Evolutionary conservation across 2,329 filamentous ascomycete genomes (phyloP).

Genomic region (Stylonectria norvegica): DNA sequence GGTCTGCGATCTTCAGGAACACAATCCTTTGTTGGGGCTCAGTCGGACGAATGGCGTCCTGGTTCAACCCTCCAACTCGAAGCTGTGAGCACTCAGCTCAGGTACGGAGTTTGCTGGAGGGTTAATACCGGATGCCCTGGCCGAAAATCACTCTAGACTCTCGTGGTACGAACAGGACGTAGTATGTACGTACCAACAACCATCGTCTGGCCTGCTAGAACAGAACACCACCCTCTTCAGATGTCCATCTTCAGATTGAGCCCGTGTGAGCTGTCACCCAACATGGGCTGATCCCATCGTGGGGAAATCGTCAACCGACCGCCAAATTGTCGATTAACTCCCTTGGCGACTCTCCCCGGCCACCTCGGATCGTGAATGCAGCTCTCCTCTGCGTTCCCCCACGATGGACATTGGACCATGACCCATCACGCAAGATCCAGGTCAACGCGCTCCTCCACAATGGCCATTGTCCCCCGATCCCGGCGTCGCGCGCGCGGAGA

Average conservation of each 20-base stretch:
- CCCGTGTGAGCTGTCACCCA: not conserved
- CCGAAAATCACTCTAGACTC: conserved; percentile 15
- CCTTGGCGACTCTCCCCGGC: not conserved
- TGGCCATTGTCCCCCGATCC: too few species aligned
- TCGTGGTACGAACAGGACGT: too few species aligned
- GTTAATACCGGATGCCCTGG: too few species aligned
- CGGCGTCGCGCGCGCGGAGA: conserved; percentile 21
- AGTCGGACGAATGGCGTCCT: conserved; percentile 11
- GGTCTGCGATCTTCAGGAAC: conserved; percentile 29
- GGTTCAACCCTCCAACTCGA: conserved; percentile 11
- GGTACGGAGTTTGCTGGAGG: too few species aligned
- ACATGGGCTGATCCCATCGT: not conserved
- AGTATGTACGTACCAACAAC: too few species aligned
- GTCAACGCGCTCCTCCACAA: too few species aligned
- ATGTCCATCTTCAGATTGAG: not conserved
- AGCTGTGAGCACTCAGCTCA: conserved; percentile 3
- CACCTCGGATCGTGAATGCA: not conserved
- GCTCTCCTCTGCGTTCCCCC: not conserved
- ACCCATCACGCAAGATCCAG: not conserved
- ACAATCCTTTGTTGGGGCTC: conserved; percentile 18
- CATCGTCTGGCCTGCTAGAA: too few species aligned
- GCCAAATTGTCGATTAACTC: too few species aligned
- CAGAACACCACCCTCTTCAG: too few species aligned
- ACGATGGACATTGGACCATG: too few species aligned
- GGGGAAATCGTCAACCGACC: not conserved